A percentile compares a stretch with the other conserved stretches of the same genome.
Conservation (phyloP, 2,329 filamentous ascomycete genomes). For the Sphaceloma murrayae region DNA sequence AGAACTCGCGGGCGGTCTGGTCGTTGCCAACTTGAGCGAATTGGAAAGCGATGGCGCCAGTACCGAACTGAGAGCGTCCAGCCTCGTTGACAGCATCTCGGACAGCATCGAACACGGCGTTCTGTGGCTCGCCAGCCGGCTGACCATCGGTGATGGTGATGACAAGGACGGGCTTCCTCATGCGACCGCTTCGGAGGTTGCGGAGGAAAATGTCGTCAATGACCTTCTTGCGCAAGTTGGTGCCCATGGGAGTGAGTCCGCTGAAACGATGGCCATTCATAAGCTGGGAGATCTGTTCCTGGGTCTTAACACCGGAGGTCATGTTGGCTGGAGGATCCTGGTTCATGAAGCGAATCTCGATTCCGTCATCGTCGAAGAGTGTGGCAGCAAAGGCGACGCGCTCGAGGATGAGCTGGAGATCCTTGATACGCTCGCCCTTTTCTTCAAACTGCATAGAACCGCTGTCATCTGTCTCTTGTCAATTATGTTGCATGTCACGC, state of each 20-base stretch:
- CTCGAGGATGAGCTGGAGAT: slow-evolving; percentile 54
- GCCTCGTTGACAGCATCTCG: slow-evolving; percentile 45
- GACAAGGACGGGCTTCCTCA: slow-evolving; percentile 55
- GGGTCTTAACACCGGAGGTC: slow-evolving; percentile 46
- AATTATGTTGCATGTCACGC: slow-evolving; percentile 12
- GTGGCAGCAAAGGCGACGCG: slow-evolving; percentile 55
- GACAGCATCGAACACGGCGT: slow-evolving; percentile 49
- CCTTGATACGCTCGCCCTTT: slow-evolving; percentile 55
- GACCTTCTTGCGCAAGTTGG: slow-evolving; percentile 52
- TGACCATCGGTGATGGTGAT: slow-evolving; percentile 59
- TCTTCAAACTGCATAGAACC: slow-evolving; percentile 62
- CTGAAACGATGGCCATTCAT: slow-evolving; percentile 52
- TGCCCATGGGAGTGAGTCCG: slow-evolving; percentile 58
- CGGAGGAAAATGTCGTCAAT: slow-evolving; percentile 50
- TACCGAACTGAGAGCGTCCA: slow-evolving; percentile 43
- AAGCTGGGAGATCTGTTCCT: slow-evolving; percentile 49
- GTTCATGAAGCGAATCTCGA: slow-evolving; percentile 63
- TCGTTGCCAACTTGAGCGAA: slow-evolving; percentile 63
- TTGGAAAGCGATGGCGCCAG: slow-evolving; percentile 52
- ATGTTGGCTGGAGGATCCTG: slow-evolving; percentile 40
- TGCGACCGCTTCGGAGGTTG: slow-evolving; percentile 42
- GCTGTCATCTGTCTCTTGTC: slow-evolving; percentile 47
- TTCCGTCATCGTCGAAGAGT: slow-evolving; percentile 60
- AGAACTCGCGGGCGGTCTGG: slow-evolving; percentile 53
- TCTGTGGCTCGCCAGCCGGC: slow-evolving; percentile 52